Base-by-base conservation (phyloP, 306 rosid species). In the Rosa chinensis region DNA sequence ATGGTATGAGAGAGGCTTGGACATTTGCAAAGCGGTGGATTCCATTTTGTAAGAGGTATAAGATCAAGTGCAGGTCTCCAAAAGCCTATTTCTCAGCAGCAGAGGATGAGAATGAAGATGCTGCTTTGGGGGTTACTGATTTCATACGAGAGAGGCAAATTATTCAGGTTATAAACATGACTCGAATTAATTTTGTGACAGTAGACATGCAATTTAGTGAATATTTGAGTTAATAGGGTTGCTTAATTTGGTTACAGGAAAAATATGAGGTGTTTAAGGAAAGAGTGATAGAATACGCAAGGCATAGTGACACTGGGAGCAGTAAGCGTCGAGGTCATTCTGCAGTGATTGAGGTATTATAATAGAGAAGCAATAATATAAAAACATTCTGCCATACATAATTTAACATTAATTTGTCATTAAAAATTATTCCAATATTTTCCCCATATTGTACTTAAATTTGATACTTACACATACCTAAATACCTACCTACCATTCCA, bases 11-110 rank as follows among this genome's bases (percentile, higher is more conserved):
- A 66, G 81, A 84, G 82, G 89, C 87, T 77, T 73, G 76, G 85
- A 74, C 72, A 14, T 93, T 93, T 83, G 91, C 91, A 40, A 82
- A 64, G 75, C 77, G 77, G 81, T 91, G 98, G 98, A 77, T 91
- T 80, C 95, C 91, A 0, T 93, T 89, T 73, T 90, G 95, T 69
- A 74, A 23, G 47, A 87, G 74, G 72, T 89, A 86, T 67, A 53
- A 62, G 42, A 81, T 90, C 10, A 72, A 28, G 77, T 78, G 83
- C 55, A 80, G 89, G 79, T 87, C 89, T 55, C 95, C 98, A 23
- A 75, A 85, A 79, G 91, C 88, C 72, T 93, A 89, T 78, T 89
- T 90, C 82, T 87, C 90, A 2, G 72, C 66, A 66, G 78, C 20
- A 2, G 83, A 53, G 39, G 82, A 72, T 25, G 81, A 72, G 49